These are phyloP conservation scores for Maudiozyma serrabonitensis DNA, from an alignment of 805 yeast species.

Conservation along the genomic window DNA sequence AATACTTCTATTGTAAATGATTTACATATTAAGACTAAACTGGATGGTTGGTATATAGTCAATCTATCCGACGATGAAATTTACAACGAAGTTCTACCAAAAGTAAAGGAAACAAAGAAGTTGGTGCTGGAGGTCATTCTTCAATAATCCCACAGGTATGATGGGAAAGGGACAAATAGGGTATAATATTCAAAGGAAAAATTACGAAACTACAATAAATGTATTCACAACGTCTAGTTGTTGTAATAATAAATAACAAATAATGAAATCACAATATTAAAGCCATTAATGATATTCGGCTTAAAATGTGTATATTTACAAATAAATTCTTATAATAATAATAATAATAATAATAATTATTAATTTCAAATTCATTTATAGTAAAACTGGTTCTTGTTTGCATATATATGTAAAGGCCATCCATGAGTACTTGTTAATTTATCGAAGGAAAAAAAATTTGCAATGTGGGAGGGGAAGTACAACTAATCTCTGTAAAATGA, in stretches of 20 bases:
- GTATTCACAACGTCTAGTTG: not conserved
- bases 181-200: not conserved
- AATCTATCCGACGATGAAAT: constrained; percentile 9
- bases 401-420: no score
- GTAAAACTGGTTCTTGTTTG: no score
- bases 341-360: not conserved
- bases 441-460: no score
- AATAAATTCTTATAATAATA: not conserved
- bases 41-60: constrained; percentile 16
- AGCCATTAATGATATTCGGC: not conserved
- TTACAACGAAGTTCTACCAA: constrained; percentile 9
- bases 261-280: not conserved
- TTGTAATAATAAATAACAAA: not conserved
- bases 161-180: not conserved
- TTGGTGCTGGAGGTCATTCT: constrained; percentile 6
- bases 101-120: constrained; percentile 5
- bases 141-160: not conserved
- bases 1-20: not conserved
- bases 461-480: no score
- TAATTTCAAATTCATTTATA: no score
- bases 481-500: no score
- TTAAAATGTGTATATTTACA: no score
- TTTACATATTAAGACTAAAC: constrained; percentile 6
- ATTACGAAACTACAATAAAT: not conserved
- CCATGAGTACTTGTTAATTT: no score